Percentiles rank a stretch among this genome's conserved stretches.
Evolutionary conservation across 305 asterid genomes (phyloP).

Genomic region (Rubia tinctorum): DNA sequence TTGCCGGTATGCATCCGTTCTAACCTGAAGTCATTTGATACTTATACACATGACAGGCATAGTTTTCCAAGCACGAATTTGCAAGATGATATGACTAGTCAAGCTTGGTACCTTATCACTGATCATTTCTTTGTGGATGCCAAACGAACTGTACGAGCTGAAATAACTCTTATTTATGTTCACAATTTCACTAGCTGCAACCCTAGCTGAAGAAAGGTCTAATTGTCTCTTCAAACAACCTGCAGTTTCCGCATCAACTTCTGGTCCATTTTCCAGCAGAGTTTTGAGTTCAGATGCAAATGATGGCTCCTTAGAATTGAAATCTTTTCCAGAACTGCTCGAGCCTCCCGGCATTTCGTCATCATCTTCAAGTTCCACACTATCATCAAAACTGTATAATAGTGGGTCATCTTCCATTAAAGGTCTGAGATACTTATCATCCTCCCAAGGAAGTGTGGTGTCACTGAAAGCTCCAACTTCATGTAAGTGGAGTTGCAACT

Average conservation of each 20-base stretch:
- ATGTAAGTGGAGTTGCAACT: conserved; percentile 54
- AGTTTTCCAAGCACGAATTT: background rate
- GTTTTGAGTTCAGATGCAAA: conserved; percentile 26
- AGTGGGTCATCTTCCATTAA: conserved; percentile 79
- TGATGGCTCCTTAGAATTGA: conserved; percentile 35
- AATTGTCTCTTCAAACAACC: conserved; percentile 22
- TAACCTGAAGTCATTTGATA: conserved; percentile 48
- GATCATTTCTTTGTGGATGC: conserved; percentile 95
- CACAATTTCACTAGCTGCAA: conserved; percentile 42
- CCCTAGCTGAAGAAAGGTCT: conserved; percentile 25
- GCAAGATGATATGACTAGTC: background rate
- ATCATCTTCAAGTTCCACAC: conserved; percentile 54
- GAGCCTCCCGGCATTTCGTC: conserved; percentile 36
- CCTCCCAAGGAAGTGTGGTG: conserved; percentile 65
- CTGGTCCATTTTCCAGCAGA: conserved; percentile 36
- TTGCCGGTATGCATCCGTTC: conserved; percentile 82
- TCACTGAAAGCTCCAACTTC: conserved; percentile 27
- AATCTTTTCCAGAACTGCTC: conserved; percentile 45
- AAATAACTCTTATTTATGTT: conserved; percentile 64
- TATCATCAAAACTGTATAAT: conserved; percentile 69
- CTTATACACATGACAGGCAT: conserved; percentile 1
- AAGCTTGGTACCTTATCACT: conserved; percentile 77
- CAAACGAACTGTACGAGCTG: conserved; percentile 79
- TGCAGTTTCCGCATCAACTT: conserved; percentile 26
- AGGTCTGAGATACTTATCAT: conserved; percentile 66